phyloP scores from a whole-genome alignment of 257 asterid species.

The Jasminum sambac region DNA sequence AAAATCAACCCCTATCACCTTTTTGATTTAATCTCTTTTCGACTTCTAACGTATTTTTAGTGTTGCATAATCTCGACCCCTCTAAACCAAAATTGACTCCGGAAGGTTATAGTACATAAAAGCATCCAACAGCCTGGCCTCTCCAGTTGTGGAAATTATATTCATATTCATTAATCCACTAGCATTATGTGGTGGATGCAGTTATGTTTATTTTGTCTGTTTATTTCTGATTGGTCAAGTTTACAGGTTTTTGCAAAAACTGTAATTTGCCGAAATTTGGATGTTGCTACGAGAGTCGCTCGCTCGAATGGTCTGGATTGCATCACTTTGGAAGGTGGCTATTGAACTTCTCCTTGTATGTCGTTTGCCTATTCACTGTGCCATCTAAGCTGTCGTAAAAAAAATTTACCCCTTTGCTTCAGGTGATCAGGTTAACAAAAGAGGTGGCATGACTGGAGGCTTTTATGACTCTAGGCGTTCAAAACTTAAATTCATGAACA shows the following conservation, averaged over 20 bases:
- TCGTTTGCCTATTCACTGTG: conserved; percentile 20
- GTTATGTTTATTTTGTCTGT: conserved; percentile 17
- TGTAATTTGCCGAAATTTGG: conserved; percentile 91
- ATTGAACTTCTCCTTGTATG: conserved; percentile 28
- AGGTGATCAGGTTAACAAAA: conserved; percentile 99
- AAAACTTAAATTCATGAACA: conserved; percentile 75
- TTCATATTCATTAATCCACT: conserved; percentile 16
- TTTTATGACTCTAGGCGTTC: conserved; percentile 93
- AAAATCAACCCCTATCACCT: no score
- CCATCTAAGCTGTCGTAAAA: conserved; percentile 23
- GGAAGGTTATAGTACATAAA: no score
- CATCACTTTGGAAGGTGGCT: conserved; percentile 88
- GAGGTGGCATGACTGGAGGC: conserved; percentile 99
- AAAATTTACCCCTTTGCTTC: conserved; percentile 26
- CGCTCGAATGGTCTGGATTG: conserved; percentile 89
- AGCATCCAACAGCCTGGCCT: no score
- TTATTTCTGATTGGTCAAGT: conserved; percentile 24
- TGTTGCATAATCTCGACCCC: no score
- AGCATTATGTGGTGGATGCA: conserved; percentile 11
- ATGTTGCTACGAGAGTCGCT: conserved; percentile 95
- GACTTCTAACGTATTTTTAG: no score
- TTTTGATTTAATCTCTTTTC: no score
- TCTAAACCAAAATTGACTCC: no score
- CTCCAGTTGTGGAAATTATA: not conserved
- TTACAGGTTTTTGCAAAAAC: conserved; percentile 86